Evolutionary conservation across 768 basidiomycete species (phyloP).

Genomic region (Rhizopogon rudus): DNA sequence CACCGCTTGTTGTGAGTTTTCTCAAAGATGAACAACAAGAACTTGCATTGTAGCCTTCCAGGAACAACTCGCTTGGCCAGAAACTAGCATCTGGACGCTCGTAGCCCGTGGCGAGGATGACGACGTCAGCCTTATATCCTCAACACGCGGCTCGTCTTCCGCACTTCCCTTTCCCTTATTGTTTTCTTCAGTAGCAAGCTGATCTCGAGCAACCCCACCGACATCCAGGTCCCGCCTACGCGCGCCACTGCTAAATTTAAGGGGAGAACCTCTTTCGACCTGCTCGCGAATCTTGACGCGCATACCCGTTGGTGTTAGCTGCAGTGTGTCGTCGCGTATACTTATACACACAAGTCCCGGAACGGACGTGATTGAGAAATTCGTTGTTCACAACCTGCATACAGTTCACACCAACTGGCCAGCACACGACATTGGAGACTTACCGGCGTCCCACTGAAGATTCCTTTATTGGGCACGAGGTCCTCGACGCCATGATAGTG

Average conservation of each 20-base stretch:
- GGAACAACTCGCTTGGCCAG: conserved; percentile 43
- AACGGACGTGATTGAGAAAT: conserved; percentile 41
- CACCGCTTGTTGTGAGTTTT: background rate
- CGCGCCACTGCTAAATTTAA: background rate
- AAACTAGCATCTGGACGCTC: conserved; percentile 42
- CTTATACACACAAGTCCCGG: conserved; percentile 35
- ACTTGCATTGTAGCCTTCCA: conserved; percentile 40
- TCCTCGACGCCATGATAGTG: conserved; percentile 43
- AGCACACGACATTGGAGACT: background rate
- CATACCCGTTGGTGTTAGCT: conserved; percentile 34
- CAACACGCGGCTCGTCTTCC: background rate
- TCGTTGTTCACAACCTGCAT: conserved; percentile 45
- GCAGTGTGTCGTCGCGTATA: conserved; percentile 40
- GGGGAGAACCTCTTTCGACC: conserved; percentile 1
- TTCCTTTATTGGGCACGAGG: conserved; percentile 36
- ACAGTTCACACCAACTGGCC: background rate
- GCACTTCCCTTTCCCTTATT: conserved; percentile 15
- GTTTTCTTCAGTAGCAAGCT: background rate
- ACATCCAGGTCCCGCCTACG: background rate
- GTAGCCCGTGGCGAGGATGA: conserved; percentile 52
- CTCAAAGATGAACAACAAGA: background rate
- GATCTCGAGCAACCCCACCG: background rate
- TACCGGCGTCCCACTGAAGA: conserved; percentile 46
- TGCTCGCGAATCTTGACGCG: conserved; percentile 33
- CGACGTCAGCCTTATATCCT: conserved; percentile 39